Percentiles rank a stretch among this genome's conserved stretches.
These are phyloP conservation scores for Clarireedia sp. DNA, from an alignment of 2,329 filamentous ascomycete species.

Conservation along the genomic window DNA sequence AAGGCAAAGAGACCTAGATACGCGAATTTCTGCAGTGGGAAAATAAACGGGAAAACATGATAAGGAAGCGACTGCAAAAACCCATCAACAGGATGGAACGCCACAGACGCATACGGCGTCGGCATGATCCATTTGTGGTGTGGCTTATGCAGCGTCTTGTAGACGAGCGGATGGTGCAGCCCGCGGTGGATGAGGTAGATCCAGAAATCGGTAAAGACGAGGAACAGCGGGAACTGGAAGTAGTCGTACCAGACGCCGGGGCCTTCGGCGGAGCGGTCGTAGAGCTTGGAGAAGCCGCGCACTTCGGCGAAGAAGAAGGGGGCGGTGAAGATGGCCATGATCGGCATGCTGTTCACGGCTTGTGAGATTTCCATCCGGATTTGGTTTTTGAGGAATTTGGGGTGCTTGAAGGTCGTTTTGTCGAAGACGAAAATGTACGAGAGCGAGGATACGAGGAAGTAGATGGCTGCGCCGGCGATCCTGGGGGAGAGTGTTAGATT, in stretches of 20 bases:
- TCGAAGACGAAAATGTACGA: constrained; percentile 90
- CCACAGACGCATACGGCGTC: constrained; percentile 83
- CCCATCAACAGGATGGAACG: constrained; percentile 91
- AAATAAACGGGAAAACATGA: constrained; percentile 86
- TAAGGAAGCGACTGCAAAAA: constrained; percentile 85
- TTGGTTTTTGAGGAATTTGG: constrained; percentile 93
- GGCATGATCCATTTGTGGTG: constrained; percentile 99
- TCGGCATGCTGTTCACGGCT: constrained; percentile 66
- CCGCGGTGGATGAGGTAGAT: constrained; percentile 91
- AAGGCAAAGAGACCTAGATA: constrained; percentile 82
- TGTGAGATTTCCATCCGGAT: constrained; percentile 78
- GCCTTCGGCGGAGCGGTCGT: constrained; percentile 68
- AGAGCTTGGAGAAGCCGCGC: constrained; percentile 77
- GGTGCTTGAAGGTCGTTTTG: constrained; percentile 79
- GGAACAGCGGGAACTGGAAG: constrained; percentile 79
- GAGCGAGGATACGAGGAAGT: constrained; percentile 74
- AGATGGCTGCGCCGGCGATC: constrained; percentile 76
- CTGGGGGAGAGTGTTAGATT: constrained; percentile 37
- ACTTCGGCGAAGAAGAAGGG: constrained; percentile 79
- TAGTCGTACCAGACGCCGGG: constrained; percentile 72
- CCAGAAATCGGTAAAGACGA: constrained; percentile 79
- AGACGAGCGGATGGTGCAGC: constrained; percentile 71
- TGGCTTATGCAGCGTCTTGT: constrained; percentile 89
- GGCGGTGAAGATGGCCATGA: constrained; percentile 75
- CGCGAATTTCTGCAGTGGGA: constrained; percentile 85